phyloP scores from a whole-genome alignment of 805 yeast species.

The Helenozyma rhizophorensis region DNA sequence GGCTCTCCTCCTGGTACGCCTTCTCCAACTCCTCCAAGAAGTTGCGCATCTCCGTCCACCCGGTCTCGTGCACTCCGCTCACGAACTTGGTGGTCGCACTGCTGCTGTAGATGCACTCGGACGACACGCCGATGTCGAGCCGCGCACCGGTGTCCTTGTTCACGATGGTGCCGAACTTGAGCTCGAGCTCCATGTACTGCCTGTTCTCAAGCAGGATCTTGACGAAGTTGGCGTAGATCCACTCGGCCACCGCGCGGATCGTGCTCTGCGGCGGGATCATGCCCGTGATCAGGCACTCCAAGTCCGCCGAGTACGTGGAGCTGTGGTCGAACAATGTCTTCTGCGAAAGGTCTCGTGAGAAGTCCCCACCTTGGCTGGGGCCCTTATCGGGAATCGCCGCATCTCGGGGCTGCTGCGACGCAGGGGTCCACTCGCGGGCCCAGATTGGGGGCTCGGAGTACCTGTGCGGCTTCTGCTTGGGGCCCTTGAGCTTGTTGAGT shows the following conservation, averaged over 20 bases:
- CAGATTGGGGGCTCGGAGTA: conserved; percentile 70
- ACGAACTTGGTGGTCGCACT: conserved; percentile 53
- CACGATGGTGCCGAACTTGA: conserved; percentile 69
- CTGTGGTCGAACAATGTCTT: conserved; percentile 27
- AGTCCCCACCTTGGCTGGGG: conserved; percentile 2
- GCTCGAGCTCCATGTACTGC: conserved; percentile 61
- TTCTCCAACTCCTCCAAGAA: conserved; percentile 54
- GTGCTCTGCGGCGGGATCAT: conserved; percentile 76
- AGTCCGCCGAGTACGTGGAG: conserved; percentile 30
- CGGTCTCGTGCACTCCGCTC: conserved; percentile 60
- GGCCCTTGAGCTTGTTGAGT: conserved; percentile 18
- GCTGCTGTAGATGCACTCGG: conserved; percentile 63
- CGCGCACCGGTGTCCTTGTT: conserved; percentile 61
- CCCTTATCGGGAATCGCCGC: neutral
- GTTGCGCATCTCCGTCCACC: conserved; percentile 53
- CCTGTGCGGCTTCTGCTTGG: conserved; percentile 49
- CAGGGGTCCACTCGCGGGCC: conserved; percentile 66
- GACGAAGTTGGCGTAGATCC: conserved; percentile 80
- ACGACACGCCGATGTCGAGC: conserved; percentile 59
- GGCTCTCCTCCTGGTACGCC: conserved; percentile 39
- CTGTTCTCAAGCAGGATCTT: conserved; percentile 57
- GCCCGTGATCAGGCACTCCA: conserved; percentile 61
- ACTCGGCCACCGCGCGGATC: conserved; percentile 76
- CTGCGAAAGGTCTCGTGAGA: conserved; percentile 1
- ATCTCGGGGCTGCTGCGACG: conserved; percentile 8